phyloP scores from a whole-genome alignment of 805 yeast species.

The Teunomyces gatunensis region DNA sequence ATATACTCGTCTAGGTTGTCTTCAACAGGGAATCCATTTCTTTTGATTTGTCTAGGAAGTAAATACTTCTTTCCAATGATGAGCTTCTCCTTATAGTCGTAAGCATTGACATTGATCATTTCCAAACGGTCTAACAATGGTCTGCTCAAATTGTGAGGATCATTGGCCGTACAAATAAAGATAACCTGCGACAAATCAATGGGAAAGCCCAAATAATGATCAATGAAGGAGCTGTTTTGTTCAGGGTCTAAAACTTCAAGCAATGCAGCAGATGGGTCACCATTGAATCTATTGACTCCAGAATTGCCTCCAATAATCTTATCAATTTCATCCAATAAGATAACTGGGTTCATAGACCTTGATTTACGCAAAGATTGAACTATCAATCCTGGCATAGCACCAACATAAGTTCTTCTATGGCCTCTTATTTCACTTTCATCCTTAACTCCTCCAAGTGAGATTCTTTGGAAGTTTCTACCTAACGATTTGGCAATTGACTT shows the following conservation, averaged over 20 bases:
- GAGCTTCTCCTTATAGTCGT: constrained; percentile 73
- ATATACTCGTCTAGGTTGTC: constrained; percentile 35
- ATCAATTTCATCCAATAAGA: constrained; percentile 82
- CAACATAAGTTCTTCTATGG: constrained; percentile 87
- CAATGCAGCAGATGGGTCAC: constrained; percentile 89
- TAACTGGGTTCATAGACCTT: constrained; percentile 77
- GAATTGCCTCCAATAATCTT: constrained; percentile 60
- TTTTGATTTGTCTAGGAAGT: constrained; percentile 68
- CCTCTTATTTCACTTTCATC: constrained; percentile 91
- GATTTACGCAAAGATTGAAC: constrained; percentile 75
- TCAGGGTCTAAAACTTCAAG: constrained; percentile 89
- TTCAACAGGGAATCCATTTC: constrained; percentile 56
- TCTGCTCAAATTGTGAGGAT: constrained; percentile 63
- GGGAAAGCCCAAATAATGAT: constrained; percentile 84
- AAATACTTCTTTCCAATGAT: constrained; percentile 67
- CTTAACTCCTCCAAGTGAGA: constrained; percentile 83
- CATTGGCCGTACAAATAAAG: constrained; percentile 85
- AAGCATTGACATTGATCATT: constrained; percentile 73
- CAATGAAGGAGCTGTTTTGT: constrained; percentile 72
- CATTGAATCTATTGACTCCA: constrained; percentile 50
- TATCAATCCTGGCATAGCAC: constrained; percentile 86
- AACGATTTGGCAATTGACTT: constrained; percentile 74
- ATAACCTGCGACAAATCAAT: constrained; percentile 77
- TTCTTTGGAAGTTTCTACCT: constrained; percentile 71
- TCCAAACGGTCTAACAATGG: constrained; percentile 86